phyloP scores from a whole-genome alignment of 768 basidiomycete species.

The Auriscalpium microsporum region DNA sequence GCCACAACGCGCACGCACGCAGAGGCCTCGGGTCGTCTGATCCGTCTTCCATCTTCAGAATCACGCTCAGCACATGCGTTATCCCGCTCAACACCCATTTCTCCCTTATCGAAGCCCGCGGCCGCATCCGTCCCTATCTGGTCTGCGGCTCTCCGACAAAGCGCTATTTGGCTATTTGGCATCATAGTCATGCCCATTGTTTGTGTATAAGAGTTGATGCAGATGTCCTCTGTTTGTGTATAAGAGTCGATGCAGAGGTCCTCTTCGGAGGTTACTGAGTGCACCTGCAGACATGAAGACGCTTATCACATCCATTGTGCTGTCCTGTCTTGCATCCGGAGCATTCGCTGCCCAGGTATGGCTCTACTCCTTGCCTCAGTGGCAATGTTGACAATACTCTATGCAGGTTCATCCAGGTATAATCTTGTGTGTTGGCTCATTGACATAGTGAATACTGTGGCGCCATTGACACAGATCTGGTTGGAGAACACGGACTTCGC shows the following conservation, averaged over 20 bases:
- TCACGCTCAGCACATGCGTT: too few relatives aligned
- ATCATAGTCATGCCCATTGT: too few relatives aligned
- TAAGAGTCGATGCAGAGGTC: background rate
- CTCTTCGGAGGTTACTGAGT: background rate
- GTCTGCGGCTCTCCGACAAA: too few relatives aligned
- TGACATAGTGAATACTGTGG: background rate
- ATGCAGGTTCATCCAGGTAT: slow-evolving; percentile 2
- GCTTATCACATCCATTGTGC: background rate
- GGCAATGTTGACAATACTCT: background rate
- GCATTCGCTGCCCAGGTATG: background rate
- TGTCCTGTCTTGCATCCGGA: background rate
- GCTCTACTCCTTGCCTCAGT: background rate
- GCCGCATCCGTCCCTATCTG: too few relatives aligned
- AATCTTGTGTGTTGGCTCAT: background rate
- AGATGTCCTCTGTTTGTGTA: too few relatives aligned
- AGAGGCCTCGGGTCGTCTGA: too few relatives aligned
- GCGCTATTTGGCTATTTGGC: too few relatives aligned
- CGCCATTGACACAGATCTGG: background rate
- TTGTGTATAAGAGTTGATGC: background rate
- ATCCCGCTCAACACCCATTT: too few relatives aligned
- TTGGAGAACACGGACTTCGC: slow-evolving; percentile 4
- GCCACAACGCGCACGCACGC: too few relatives aligned
- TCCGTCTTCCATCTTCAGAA: too few relatives aligned
- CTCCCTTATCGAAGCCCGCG: too few relatives aligned
- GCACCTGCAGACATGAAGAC: background rate